Base-by-base conservation (phyloP, 176 grass and related monocot genomes). In the Zea luxurians region DNA sequence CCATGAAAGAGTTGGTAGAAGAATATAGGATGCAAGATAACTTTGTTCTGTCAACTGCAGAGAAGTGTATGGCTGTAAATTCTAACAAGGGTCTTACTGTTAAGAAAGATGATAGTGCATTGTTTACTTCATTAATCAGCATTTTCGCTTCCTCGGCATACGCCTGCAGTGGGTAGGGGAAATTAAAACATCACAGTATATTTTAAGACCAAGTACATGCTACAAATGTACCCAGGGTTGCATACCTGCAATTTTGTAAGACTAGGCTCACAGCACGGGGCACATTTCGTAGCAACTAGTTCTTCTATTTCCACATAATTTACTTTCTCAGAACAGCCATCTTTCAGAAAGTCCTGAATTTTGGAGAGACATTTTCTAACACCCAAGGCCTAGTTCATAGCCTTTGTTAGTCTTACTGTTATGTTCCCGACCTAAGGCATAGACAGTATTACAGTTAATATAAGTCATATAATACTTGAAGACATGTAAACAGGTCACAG, bases 361-460 rank as follows among this genome's bases (percentile, higher is more conserved):
- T 88, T 89, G 69, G 84, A 86, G 48, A 90, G 41, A 65, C 81
- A 91, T 40, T 64, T 85, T 84, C 71, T 84, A 61, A 88, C 79
- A 79, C 69, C 66, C 68, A 82, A 58, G 57, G 84, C 78, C 94
- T 91, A 97, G 78, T 82, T 93, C 79, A 83, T 70, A 69, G 89
- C 79, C 37, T 88, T 79, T 10, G 64, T 82, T 81, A 97, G 80
- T 85, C 84, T 97, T 63, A 71, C 54, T 65, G 64, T 63, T 83
- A 97, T 84, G 66, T 80, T 81, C 52, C 94, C 84, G 35, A 97
- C 94, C 91, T 97, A 85, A 42, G 37, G 90, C 49, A 54, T 68
- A 65, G 27, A 82, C 41, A 55, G 37, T 71, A 77, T 44, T 35
- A 68, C 21, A 81, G 54, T 78, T 60, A 85, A 66, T 75, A 76